Conservation (phyloP, 805 yeast species). For the Cyberlindnera nakhonratchasimensis region DNA sequence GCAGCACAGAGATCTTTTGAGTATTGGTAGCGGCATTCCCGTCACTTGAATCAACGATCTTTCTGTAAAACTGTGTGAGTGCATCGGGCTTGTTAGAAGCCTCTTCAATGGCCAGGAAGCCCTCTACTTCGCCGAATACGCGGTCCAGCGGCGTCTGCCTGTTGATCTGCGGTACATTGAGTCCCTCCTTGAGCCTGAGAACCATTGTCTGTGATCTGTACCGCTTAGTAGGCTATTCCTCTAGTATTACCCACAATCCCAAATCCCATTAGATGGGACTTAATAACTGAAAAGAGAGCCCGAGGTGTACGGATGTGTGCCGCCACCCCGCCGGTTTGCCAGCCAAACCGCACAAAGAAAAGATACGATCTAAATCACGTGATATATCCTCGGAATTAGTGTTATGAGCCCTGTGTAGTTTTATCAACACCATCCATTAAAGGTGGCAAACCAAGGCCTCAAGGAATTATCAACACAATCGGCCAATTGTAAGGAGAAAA, state of each 20-base stretch:
- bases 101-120: conserved; percentile 23
- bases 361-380: too few species aligned
- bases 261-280: too few species aligned
- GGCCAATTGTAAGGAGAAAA: background rate
- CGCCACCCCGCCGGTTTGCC: too few species aligned
- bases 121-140: conserved; percentile 27
- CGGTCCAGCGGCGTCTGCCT: conserved; percentile 33
- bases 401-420: too few species aligned
- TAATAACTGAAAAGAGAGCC: too few species aligned
- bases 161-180: conserved; percentile 31
- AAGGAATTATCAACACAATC: background rate
- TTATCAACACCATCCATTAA: background rate
- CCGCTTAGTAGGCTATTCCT: too few species aligned
- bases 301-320: too few species aligned
- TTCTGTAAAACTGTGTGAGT: conserved; percentile 13
- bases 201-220: conserved; percentile 2
- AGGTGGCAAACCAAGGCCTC: background rate
- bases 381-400: too few species aligned
- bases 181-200: conserved; percentile 16
- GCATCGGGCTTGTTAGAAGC: conserved; percentile 7
- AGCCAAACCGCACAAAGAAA: too few species aligned
- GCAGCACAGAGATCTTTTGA: conserved; percentile 1
- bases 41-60: background rate
- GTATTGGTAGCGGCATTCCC: background rate
- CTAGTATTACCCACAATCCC: too few species aligned